Percentiles rank a stretch among this genome's conserved stretches.
phyloP scores from a whole-genome alignment of 2,329 filamentous ascomycete species.

The Fonsecaea nubica region DNA sequence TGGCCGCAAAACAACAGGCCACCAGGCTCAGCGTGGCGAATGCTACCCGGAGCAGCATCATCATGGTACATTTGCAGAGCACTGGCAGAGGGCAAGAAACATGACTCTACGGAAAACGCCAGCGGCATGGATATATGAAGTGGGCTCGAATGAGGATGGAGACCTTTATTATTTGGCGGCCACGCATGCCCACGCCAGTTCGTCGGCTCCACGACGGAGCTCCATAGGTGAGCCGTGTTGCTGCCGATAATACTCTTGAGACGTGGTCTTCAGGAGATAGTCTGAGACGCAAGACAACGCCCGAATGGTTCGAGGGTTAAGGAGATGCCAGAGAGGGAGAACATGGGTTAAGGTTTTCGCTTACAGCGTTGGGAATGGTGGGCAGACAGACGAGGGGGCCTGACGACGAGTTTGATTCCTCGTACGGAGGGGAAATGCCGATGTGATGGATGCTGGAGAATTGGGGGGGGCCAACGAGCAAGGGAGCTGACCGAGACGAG shows the following conservation, averaged over 20 bases:
- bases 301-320: neutral
- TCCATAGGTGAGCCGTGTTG: conserved; percentile 3
- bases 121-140: conserved; percentile 24
- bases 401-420: neutral
- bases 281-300: conserved; percentile 10
- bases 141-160: conserved; percentile 30
- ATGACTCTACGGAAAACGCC: conserved; percentile 19
- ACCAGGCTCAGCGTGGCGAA: conserved; percentile 16
- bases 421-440: conserved; percentile 1
- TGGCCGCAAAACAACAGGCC: conserved; percentile 19
- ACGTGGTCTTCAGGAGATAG: conserved; percentile 18
- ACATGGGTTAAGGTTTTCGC: conserved; percentile 11
- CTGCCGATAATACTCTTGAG: conserved; percentile 11
- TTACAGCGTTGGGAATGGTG: conserved; percentile 1
- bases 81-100: conserved; percentile 18
- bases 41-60: conserved; percentile 20
- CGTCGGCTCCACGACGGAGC: neutral
- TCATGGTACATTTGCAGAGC: conserved; percentile 23
- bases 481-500: neutral
- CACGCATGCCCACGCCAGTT: neutral
- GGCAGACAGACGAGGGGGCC: neutral
- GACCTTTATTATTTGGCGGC: conserved; percentile 25
- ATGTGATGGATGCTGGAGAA: conserved; percentile 1
- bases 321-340: neutral
- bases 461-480: neutral